Conservation (phyloP, 1,284 basidiomycete species). For the Cryptococcus floricola region DNA sequence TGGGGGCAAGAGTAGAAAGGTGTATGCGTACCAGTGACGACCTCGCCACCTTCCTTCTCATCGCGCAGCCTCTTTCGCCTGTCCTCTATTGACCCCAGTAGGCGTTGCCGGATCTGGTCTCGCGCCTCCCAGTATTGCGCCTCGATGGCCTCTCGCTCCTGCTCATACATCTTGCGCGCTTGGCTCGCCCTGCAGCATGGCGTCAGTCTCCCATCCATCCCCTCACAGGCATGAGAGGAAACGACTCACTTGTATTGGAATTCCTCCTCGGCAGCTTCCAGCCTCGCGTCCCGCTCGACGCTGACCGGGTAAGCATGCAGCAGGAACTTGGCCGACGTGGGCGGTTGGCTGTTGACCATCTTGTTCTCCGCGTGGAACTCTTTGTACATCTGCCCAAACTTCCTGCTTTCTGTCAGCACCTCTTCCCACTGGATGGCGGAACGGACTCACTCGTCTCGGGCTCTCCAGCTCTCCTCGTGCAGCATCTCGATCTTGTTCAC, state of each 20-base stretch:
- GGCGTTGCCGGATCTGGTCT: conserved; percentile 46
- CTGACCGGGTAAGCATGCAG: conserved; percentile 51
- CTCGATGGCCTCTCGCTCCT: conserved; percentile 52
- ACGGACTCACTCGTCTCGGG: conserved; percentile 50
- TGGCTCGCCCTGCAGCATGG: conserved; percentile 26
- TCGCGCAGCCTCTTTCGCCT: conserved; percentile 51
- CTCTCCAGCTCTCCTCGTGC: conserved; percentile 51
- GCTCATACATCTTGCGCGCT: conserved; percentile 49
- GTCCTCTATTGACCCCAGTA: conserved; percentile 53
- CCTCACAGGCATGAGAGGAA: not conserved
- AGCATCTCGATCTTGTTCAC: conserved; percentile 53
- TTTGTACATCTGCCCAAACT: conserved; percentile 47
- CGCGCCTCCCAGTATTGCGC: conserved; percentile 51
- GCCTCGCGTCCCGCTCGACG: conserved; percentile 51
- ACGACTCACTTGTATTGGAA: conserved; percentile 50
- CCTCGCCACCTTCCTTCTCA: conserved; percentile 54
- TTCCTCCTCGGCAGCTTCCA: conserved; percentile 49
- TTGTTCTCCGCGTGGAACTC: conserved; percentile 47
- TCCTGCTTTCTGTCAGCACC: conserved; percentile 28
- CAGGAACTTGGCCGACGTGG: conserved; percentile 50
- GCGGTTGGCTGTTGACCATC: conserved; percentile 47
- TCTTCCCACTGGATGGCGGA: not conserved
- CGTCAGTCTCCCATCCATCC: not conserved
- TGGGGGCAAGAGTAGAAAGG: not conserved
- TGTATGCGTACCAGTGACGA: conserved; percentile 48